These are phyloP conservation scores for Pleurotus pulmonarius DNA, from an alignment of 768 basidiomycete genomes.

Conservation along the genomic window DNA sequence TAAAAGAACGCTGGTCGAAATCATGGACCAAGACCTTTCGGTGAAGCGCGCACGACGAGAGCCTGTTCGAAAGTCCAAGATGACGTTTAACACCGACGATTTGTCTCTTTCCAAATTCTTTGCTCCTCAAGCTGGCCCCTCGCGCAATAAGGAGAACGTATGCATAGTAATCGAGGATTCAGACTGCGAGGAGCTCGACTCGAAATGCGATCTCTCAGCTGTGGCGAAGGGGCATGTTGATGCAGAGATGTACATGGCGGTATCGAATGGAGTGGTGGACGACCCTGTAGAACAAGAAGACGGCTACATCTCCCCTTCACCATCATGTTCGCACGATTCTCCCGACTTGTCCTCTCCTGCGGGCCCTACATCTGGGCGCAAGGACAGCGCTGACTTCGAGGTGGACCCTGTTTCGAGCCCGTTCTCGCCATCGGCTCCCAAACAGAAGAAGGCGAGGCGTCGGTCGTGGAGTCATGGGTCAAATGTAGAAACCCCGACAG, in stretches of 20 bases:
- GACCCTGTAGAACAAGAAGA: slow-evolving; percentile 64
- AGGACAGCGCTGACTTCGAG: slow-evolving; percentile 41
- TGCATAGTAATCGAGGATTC: slow-evolving; percentile 24
- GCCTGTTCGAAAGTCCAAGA: slow-evolving; percentile 31
- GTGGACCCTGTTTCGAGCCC: slow-evolving; percentile 55
- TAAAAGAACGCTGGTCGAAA: slow-evolving; percentile 68
- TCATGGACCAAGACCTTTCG: slow-evolving; percentile 62
- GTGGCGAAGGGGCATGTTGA: slow-evolving; percentile 31
- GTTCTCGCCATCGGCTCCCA: slow-evolving; percentile 10
- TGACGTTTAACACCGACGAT: slow-evolving; percentile 10
- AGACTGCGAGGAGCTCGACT: slow-evolving; percentile 21
- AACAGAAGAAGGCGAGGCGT: slow-evolving; percentile 7
- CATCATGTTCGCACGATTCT: slow-evolving; percentile 24
- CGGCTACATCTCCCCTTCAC: slow-evolving; percentile 83
- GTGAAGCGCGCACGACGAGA: slow-evolving; percentile 30
- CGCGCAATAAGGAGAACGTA: slow-evolving; percentile 42
- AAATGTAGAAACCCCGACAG: slow-evolving; percentile 23
- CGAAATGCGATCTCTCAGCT: slow-evolving; percentile 25
- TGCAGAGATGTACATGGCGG: slow-evolving; percentile 36
- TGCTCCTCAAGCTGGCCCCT: slow-evolving; percentile 16
- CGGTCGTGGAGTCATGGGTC: not conserved
- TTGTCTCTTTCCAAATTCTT: slow-evolving; percentile 9
- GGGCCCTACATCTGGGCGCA: not conserved
- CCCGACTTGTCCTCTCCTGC: not conserved
- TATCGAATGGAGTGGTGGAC: slow-evolving; percentile 34